Evolutionary conservation across 2,329 filamentous ascomycete species (phyloP).

Genomic region (Penicillium sumatraense): DNA sequence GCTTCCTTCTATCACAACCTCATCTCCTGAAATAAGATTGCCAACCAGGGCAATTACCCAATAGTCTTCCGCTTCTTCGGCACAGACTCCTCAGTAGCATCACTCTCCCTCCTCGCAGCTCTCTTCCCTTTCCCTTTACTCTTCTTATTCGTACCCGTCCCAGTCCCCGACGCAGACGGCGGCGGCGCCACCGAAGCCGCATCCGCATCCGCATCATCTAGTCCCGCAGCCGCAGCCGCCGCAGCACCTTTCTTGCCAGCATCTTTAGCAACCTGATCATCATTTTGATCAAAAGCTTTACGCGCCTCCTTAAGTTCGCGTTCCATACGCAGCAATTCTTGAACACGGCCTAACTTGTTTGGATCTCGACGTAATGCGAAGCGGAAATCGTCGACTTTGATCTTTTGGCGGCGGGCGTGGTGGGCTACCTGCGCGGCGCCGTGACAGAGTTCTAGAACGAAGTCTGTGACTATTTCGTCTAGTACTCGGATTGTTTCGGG

Average conservation of each 20-base stretch:
- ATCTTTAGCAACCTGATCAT: slow-evolving; percentile 48
- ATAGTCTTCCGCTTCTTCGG: slow-evolving; percentile 37
- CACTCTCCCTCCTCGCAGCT: slow-evolving; percentile 21
- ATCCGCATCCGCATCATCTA: slow-evolving; percentile 35
- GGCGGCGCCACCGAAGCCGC: slow-evolving; percentile 22
- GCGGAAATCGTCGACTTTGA: slow-evolving; percentile 98
- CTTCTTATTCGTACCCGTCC: slow-evolving; percentile 34
- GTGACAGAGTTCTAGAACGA: slow-evolving; percentile 92
- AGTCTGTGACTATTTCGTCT: slow-evolving; percentile 95
- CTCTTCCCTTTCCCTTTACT: slow-evolving; percentile 43
- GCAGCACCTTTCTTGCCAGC: slow-evolving; percentile 38
- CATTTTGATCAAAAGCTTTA: slow-evolving; percentile 59
- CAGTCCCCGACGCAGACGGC: slow-evolving; percentile 4
- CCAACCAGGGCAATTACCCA: too few species aligned
- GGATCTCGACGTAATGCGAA: slow-evolving; percentile 88
- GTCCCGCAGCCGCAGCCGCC: too few species aligned
- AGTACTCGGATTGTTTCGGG: slow-evolving; percentile 83
- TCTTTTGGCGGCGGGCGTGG: slow-evolving; percentile 88
- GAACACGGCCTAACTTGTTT: slow-evolving; percentile 82
- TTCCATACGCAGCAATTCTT: slow-evolving; percentile 87
- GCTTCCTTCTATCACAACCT: too few species aligned
- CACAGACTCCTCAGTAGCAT: slow-evolving; percentile 37
- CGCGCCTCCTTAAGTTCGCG: slow-evolving; percentile 81
- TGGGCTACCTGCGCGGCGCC: slow-evolving; percentile 83
- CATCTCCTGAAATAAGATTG: too few species aligned